A percentile compares a stretch with the other conserved stretches of the same genome.
Evolutionary conservation across 192 early-diverging fungal species (phyloP).

Genomic region (Coemansia sp.): DNA sequence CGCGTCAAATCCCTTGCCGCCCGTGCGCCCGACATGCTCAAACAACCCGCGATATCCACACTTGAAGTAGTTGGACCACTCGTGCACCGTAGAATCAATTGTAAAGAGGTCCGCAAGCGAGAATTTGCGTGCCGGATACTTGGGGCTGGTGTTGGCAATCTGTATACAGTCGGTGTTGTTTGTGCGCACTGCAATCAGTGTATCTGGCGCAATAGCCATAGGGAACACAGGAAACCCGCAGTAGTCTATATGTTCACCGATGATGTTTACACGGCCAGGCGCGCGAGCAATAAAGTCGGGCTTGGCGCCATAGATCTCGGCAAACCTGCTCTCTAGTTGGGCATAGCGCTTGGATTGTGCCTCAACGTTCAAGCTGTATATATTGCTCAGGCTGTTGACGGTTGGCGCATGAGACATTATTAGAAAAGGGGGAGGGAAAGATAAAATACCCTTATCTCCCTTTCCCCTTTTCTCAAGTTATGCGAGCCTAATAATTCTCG

Average conservation of each 20-base stretch:
- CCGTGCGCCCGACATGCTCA: slow-evolving; percentile 32
- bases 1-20: slow-evolving; percentile 56
- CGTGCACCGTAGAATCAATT: slow-evolving; percentile 67
- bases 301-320: slow-evolving; percentile 52
- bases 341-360: slow-evolving; percentile 55
- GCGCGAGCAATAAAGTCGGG: slow-evolving; percentile 84
- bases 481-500: too few relatives aligned
- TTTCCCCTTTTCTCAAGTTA: too few relatives aligned
- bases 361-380: slow-evolving; percentile 34
- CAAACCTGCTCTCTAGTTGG: slow-evolving; percentile 52
- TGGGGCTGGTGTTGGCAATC: slow-evolving; percentile 27
- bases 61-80: slow-evolving; percentile 93
- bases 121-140: slow-evolving; percentile 37
- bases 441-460: too few relatives aligned
- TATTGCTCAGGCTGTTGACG: slow-evolving; percentile 14
- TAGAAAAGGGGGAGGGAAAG: too few relatives aligned
- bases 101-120: slow-evolving; percentile 49
- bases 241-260: slow-evolving; percentile 98
- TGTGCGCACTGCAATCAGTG: slow-evolving; percentile 34
- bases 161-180: slow-evolving; percentile 25
- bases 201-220: slow-evolving; percentile 83
- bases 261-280: slow-evolving; percentile 94
- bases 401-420: slow-evolving; percentile 9
- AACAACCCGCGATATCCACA: slow-evolving; percentile 67
- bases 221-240: slow-evolving; percentile 91